Evolutionary conservation across 192 early-diverging fungal species (phyloP).

Genomic region (Coemansia sp.): DNA sequence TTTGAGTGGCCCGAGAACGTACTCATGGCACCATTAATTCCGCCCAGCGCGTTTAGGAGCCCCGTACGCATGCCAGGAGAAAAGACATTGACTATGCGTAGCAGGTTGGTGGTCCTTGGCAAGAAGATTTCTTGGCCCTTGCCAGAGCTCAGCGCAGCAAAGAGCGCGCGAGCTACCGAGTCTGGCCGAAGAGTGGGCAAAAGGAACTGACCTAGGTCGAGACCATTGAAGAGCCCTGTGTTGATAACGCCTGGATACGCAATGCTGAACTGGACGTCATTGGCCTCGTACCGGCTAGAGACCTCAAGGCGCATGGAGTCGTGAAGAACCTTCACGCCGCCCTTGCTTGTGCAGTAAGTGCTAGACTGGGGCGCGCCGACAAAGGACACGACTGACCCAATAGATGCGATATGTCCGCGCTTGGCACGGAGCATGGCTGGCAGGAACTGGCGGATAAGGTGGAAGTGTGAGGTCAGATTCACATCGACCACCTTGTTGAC

Average conservation of each 20-base stretch:
- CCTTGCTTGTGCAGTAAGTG: conserved; percentile 79
- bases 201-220: conserved; percentile 60
- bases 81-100: conserved; percentile 18
- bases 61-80: conserved; percentile 10
- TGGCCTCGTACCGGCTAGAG: conserved; percentile 55
- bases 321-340: conserved; percentile 67
- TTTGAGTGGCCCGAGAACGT: conserved; percentile 37
- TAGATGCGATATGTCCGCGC: conserved; percentile 74
- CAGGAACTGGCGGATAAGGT: conserved; percentile 70
- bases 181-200: conserved; percentile 60
- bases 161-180: conserved; percentile 59
- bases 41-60: conserved; percentile 13
- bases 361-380: conserved; percentile 55
- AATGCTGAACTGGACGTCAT: conserved; percentile 64
- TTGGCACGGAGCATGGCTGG: conserved; percentile 69
- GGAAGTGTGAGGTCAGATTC: conserved; percentile 74
- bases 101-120: conserved; percentile 19
- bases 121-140: conserved; percentile 51
- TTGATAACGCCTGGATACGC: conserved; percentile 69
- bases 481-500: conserved; percentile 64
- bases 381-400: conserved; percentile 40
- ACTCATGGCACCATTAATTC: conserved; percentile 37
- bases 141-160: conserved; percentile 56
- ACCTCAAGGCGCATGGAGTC: conserved; percentile 78
- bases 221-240: conserved; percentile 72